Evolutionary conservation across 2,329 filamentous ascomycete genomes (phyloP).

Genomic region (Ceratocystis colombiana): DNA sequence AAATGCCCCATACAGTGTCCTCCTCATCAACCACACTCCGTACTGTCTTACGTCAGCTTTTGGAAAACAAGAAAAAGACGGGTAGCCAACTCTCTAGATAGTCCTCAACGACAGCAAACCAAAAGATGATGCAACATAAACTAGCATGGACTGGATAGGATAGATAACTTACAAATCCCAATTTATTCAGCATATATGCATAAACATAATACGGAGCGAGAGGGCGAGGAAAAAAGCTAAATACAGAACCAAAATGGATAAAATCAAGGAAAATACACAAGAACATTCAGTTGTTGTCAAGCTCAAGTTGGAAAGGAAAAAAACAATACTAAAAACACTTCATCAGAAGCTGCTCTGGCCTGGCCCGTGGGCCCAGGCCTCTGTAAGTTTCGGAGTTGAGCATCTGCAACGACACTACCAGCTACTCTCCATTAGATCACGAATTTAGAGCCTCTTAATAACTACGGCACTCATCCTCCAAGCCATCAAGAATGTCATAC

Average conservation of each 20-base stretch:
- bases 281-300: background rate
- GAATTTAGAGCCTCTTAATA: background rate
- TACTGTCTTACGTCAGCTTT: background rate
- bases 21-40: background rate
- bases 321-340: background rate
- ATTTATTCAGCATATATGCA: background rate
- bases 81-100: no score
- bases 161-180: background rate
- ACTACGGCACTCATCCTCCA: conserved; percentile 70
- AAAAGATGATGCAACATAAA: no score
- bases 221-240: background rate
- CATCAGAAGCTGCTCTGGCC: background rate
- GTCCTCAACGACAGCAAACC: no score
- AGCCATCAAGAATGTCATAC: conserved; percentile 93
- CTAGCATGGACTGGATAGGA: background rate
- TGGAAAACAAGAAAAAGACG: no score
- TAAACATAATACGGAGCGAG: background rate
- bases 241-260: background rate
- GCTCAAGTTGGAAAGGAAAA: background rate
- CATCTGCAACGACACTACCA: background rate
- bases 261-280: background rate
- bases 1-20: conserved; percentile 18
- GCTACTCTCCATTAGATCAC: background rate
- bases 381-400: background rate
- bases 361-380: background rate